phyloP scores from a whole-genome alignment of 2,329 filamentous ascomycete genomes.

The Thermoascus crustaceus region DNA sequence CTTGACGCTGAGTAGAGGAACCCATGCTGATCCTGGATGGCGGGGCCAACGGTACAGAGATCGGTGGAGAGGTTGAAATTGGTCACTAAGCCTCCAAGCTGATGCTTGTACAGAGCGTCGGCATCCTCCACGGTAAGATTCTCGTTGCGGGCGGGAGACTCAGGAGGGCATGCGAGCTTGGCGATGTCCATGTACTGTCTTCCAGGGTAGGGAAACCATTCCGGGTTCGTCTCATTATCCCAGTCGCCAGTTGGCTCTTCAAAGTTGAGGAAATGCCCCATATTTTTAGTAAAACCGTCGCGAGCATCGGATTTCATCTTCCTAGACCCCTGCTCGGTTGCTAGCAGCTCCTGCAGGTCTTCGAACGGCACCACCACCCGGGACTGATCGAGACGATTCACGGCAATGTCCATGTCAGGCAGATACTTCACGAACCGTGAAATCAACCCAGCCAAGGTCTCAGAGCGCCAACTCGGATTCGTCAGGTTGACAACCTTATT shows the following conservation, averaged over 20 bases:
- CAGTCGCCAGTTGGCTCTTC: constrained; percentile 6
- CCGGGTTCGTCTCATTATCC: constrained; percentile 31
- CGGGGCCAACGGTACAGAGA: constrained; percentile 58
- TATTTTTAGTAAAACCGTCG: constrained; percentile 38
- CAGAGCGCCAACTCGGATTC: too few species aligned
- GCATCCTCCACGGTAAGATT: constrained; percentile 36
- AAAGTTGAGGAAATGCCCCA: constrained; percentile 19
- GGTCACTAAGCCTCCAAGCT: constrained; percentile 51
- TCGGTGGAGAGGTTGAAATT: constrained; percentile 56
- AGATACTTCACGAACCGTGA: too few species aligned
- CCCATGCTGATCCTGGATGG: constrained; percentile 56
- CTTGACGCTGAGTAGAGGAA: constrained; percentile 60
- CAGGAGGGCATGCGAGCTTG: constrained; percentile 49
- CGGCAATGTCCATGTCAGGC: too few species aligned
- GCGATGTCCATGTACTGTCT: constrained; percentile 54
- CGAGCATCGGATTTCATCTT: constrained; percentile 36
- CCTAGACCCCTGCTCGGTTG: constrained; percentile 40
- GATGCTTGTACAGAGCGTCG: constrained; percentile 44
- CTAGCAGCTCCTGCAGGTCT: constrained; percentile 52
- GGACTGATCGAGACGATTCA: too few species aligned
- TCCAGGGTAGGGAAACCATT: constrained; percentile 40
- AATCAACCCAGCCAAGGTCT: too few species aligned
- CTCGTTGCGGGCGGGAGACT: constrained; percentile 47
- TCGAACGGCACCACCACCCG: too few species aligned
- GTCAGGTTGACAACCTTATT: too few species aligned